Evolutionary conservation across 1,284 basidiomycete species (phyloP), one percentile per base, ranked within the genome.

Genomic region (Fomitopsis palustris): DNA sequence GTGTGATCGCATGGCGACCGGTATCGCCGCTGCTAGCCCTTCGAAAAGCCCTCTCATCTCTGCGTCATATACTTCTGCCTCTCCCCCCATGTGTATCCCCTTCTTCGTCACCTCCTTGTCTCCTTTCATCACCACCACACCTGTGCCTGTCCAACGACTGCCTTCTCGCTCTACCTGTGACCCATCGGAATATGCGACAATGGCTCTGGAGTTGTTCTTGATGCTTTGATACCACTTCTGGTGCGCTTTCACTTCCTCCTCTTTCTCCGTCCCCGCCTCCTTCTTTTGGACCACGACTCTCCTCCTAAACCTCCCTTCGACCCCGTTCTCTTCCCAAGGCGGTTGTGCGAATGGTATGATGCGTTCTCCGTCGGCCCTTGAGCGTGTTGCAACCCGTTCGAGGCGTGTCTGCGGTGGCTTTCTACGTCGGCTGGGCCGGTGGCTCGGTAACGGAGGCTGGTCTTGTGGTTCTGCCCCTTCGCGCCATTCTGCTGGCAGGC

Each of bases 21-120:
- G 43, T 21, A 56, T 27, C 29, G 43, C 41, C 19, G 42, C 35
- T 7, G 16, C 35, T 43, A 38, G 33, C 23, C 42, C 39, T 25
- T 35, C 56, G 33, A 37, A 31, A 3, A 58, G 39, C 23, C 47
- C 56, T 17, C 42, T 27, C 57, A 75, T 65, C 53, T 74, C 69
- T 8, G 64, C 71, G 41, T 73, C 69, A 56, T 70, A 72, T 1
- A 71, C 69, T 45, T 73, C 70, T 0, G 69, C 69, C 3, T 61
- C 27, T 35, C 54, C 58, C 9, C 70, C 69, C 12, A 72, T 54
- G 0, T 69, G 69, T 23, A 70, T 61, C 27, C 47, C 53, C 4
- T 29, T 45, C 0, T 42, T 33, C n/a, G 49, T 39, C 4, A 68
- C 53, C 47, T 68, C 64, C 7, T 39, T 10, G 1, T 60, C 63